A percentile compares a stretch with the other conserved stretches of the same genome.
Conservation (phyloP, 805 yeast species). For the Sugiyamaella marilandica region DNA sequence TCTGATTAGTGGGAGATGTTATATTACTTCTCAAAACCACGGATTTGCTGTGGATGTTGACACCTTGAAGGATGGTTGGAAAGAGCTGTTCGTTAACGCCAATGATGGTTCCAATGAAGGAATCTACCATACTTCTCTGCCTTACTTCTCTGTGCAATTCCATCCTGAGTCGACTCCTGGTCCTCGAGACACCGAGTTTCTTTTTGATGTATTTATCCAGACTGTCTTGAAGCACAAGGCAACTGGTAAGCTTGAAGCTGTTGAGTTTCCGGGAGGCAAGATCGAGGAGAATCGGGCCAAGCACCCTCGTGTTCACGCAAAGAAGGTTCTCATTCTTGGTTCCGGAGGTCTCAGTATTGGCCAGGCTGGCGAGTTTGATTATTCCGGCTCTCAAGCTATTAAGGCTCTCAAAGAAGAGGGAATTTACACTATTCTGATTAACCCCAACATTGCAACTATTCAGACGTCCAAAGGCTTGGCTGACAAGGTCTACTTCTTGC, state of each 20-base stretch:
- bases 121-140: slow-evolving; percentile 82
- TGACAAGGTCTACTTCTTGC: slow-evolving; percentile 94
- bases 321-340: slow-evolving; percentile 91
- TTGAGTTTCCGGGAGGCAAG: slow-evolving; percentile 87
- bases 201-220: slow-evolving; percentile 87
- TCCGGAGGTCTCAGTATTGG: slow-evolving; percentile 98
- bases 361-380: slow-evolving; percentile 99
- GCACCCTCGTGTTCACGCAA: slow-evolving; percentile 75
- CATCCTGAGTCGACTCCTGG: slow-evolving; percentile 99
- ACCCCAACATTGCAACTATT: slow-evolving; percentile 97
- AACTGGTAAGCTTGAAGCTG: slow-evolving; percentile 56
- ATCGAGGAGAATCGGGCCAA: slow-evolving; percentile 66
- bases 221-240: slow-evolving; percentile 55
- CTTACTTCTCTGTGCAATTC: slow-evolving; percentile 96
- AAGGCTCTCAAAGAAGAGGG: slow-evolving; percentile 98
- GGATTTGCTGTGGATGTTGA: slow-evolving; percentile 92
- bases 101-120: slow-evolving; percentile 99
- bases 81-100: slow-evolving; percentile 89
- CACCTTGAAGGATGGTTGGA: slow-evolving; percentile 77
- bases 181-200: slow-evolving; percentile 97
- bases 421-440: slow-evolving; percentile 89
- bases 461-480: slow-evolving; percentile 98
- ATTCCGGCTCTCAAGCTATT: slow-evolving; percentile 98
- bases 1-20: slow-evolving; percentile 87
- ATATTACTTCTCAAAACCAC: slow-evolving; percentile 97